Base-by-base conservation (phyloP, 2,329 filamentous ascomycete species). In the Botryotinia calthae region DNA sequence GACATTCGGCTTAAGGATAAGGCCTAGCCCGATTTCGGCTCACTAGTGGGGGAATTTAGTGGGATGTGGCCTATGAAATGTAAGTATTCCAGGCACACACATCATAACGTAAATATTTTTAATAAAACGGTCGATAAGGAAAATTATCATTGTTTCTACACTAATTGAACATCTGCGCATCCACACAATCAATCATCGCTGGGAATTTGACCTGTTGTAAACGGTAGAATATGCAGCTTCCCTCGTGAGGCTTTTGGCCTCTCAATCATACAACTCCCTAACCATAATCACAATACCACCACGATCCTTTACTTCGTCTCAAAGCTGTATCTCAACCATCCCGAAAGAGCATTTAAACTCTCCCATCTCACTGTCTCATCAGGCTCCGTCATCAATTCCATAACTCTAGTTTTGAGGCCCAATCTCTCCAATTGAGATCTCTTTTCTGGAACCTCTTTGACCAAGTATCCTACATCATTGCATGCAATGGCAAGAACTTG, bases 351-450 rank as follows among this genome's bases (percentile, higher is more conserved):
- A 78, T 89, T 88, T 83, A 93, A 82, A 81, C 89, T 91, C 83
- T 93, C 91, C 90, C 91, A 93, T 78, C 91, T 83, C 34, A 93
- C 90, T 59, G 85, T 85, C 82, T 93, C 90, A 79, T 93, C 90
- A 75, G 86, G 85, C 80, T 92, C 89, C 72, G 87, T 86, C 91
- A 93, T 93, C 77, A 93, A 81, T 79, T 89, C 89, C 90, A 93
- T 92, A 58, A 93, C 88, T 73, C 90, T 84, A 5, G 85, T 85
- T 83, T 93, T 93, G 75, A 93, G 80, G 0, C 90, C 90, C 66
- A 91, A 77, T 80, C 87, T 90, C 82, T 93, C 91, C 78, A 93
- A 82, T 79, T 88, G 86, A 61, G 83, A 83, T 75, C 91, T 84
- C 81, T 90, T 90, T 80, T 92, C 90, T 2, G 91, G 90, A 58